Evolutionary conservation across 2,329 filamentous ascomycete genomes (phyloP), one percentile per base, ranked within the genome.

Genomic region (Colletotrichum eremochloae): DNA sequence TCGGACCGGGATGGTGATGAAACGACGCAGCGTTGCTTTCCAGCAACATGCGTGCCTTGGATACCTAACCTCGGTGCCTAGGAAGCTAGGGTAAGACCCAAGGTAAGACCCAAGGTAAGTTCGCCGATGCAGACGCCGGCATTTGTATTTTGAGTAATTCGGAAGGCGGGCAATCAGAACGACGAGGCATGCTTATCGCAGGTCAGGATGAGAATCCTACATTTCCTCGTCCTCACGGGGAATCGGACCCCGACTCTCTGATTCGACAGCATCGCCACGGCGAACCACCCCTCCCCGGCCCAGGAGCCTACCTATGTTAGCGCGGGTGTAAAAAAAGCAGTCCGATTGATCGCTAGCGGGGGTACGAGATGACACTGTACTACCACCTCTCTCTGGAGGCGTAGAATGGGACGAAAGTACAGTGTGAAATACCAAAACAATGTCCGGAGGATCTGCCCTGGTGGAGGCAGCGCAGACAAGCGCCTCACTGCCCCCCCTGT

Each of bases 251-350:
- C 46, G 44, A 33, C 20, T 68, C 33, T 55, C 68, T 70, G 53
- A 52, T 69, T 61, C 61, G 64, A 68, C 57, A 60, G 66, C 69
- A 64, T 60, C 66, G 69, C 66, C 66, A 64, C 66, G 60, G 46
- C 5, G 31, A 55, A 46, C 33, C 69, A 53, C 53, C 69, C 33
- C 52, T 60, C 60, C 69, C 55, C 66, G 66, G 55, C 46, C 44
- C 50, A 66, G 38, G 66, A 46, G 38, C 3, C 9, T 38, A 20
- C 3, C 9, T 38, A 20, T 24, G 53, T 61, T 72, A 69, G 69
- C 66, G 69, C 65, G 42, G 52, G 53, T 36, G 48, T 69, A 72
- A 48, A 69, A 72, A 72, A 72, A 72, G 69, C 44, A 69, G 52
- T 36, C 66, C 60, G 66, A 50, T 36, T 46, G 60, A 31, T 24